Conservation (phyloP, 257 asterid species). For the Thymus mandschuricus region DNA sequence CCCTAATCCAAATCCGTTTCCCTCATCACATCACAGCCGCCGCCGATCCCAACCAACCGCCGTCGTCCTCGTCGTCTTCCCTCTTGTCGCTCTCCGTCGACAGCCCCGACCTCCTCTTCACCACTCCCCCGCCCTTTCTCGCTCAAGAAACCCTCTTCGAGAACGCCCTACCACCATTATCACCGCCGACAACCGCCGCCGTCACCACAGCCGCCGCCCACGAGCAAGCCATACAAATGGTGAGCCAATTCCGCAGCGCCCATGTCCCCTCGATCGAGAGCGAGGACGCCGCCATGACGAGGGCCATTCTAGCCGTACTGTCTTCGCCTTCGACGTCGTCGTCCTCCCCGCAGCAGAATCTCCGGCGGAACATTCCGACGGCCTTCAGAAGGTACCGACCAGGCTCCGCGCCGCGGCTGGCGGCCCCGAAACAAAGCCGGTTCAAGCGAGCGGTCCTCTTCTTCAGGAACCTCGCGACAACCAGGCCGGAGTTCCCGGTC, state of each 20-base stretch:
- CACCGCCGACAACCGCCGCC: slow-evolving; percentile 2
- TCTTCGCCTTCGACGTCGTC: slow-evolving; percentile 45
- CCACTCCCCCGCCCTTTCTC: slow-evolving; percentile 24
- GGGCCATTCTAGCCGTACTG: slow-evolving; percentile 63
- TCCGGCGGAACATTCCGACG: slow-evolving; percentile 18
- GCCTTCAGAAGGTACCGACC: slow-evolving; percentile 56
- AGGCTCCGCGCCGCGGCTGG: neutral
- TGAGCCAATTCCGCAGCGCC: slow-evolving; percentile 37
- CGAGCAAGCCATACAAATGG: slow-evolving; percentile 22
- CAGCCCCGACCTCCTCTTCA: slow-evolving; percentile 55
- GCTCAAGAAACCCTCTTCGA: slow-evolving; percentile 23
- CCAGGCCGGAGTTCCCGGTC: slow-evolving; percentile 30
- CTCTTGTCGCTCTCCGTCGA: slow-evolving; percentile 65
- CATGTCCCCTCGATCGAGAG: slow-evolving; percentile 51
- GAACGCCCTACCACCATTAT: neutral
- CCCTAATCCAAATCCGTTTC: slow-evolving; percentile 44
- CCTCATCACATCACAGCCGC: slow-evolving; percentile 13
- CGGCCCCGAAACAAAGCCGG: slow-evolving; percentile 39
- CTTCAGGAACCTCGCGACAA: slow-evolving; percentile 46
- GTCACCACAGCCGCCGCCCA: slow-evolving; percentile 8
- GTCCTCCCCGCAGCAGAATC: slow-evolving; percentile 23
- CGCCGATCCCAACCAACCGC: slow-evolving; percentile 41
- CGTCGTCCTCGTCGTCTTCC: slow-evolving; percentile 77
- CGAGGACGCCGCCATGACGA: slow-evolving; percentile 60
- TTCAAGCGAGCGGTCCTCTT: slow-evolving; percentile 55